Conservation (phyloP, 192 early-diverging fungal species). For the Helicostylum pulchrum region DNA sequence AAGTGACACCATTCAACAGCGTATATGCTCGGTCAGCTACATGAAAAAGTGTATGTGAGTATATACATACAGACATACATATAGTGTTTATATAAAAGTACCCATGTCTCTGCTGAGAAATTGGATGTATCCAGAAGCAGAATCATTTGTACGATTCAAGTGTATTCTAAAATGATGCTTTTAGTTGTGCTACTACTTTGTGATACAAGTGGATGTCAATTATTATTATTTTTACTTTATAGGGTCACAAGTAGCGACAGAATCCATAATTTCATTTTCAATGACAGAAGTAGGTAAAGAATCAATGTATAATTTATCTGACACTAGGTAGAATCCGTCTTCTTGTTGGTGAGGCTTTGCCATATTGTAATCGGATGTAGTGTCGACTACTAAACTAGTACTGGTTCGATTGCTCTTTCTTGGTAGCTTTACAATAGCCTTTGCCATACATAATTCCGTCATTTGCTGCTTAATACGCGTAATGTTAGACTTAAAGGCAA, state of each 20-base stretch:
- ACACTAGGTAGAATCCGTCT: slow-evolving; percentile 10
- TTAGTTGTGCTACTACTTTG: too few species aligned
- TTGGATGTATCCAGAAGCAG: slow-evolving; percentile 20
- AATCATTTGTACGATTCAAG: slow-evolving; percentile 3
- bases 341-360: background rate
- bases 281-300: slow-evolving; percentile 15
- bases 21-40: slow-evolving; percentile 45
- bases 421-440: slow-evolving; percentile 21
- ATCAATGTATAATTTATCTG: slow-evolving; percentile 26
- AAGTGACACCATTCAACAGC: slow-evolving; percentile 29
- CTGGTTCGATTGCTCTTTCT: slow-evolving; percentile 3
- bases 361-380: background rate
- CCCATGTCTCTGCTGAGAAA: slow-evolving; percentile 33
- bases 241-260: slow-evolving; percentile 23
- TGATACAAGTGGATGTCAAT: too few species aligned
- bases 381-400: background rate
- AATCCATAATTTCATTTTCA: slow-evolving; percentile 28
- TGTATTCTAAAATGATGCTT: slow-evolving; percentile 6
- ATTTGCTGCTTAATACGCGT: background rate
- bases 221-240: slow-evolving; percentile 18
- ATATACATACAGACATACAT: background rate
- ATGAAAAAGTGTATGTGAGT: slow-evolving; percentile 1
- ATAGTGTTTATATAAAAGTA: slow-evolving; percentile 8
- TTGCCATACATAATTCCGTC: slow-evolving; percentile 11
- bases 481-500: too few species aligned